Conservation (phyloP, 106 monocot species). For the Apostasia ramifera region DNA sequence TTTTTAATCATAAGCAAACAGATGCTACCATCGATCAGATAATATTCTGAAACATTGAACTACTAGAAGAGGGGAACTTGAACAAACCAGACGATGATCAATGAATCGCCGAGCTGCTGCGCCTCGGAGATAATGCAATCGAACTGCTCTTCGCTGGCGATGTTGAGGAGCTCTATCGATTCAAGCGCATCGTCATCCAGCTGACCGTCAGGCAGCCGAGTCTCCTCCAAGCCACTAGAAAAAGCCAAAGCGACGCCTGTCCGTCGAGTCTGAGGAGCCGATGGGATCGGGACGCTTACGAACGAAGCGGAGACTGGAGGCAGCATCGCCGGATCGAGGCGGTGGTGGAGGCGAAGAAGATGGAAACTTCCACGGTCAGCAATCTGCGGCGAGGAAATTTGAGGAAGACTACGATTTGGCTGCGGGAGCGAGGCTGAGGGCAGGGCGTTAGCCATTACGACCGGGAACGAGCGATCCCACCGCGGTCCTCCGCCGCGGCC, state of each 20-base stretch:
- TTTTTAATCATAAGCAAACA: too few species aligned
- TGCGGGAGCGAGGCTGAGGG: neutral
- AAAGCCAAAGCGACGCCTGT: neutral
- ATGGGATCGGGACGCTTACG: neutral
- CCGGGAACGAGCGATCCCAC: neutral
- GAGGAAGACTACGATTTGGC: neutral
- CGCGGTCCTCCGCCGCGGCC: too few species aligned
- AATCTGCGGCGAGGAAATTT: neutral
- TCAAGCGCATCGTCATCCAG: constrained; percentile 17
- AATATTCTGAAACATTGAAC: too few species aligned
- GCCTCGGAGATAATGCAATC: constrained; percentile 61
- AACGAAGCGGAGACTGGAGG: constrained; percentile 3
- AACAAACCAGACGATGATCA: constrained; percentile 71
- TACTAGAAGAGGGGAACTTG: neutral
- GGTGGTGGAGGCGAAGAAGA: constrained; percentile 2
- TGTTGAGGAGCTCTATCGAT: constrained; percentile 50
- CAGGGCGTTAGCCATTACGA: neutral
- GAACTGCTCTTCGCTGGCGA: constrained; percentile 65
- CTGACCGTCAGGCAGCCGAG: neutral
- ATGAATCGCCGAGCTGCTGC: constrained; percentile 35
- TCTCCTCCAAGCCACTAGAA: constrained; percentile 12
- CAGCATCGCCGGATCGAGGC: neutral
- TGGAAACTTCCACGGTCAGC: neutral
- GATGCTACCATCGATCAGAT: too few species aligned
- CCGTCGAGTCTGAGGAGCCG: neutral